These are phyloP conservation scores for Mentha longifolia DNA, from an alignment of 257 asterid genomes.

Conservation along the genomic window DNA sequence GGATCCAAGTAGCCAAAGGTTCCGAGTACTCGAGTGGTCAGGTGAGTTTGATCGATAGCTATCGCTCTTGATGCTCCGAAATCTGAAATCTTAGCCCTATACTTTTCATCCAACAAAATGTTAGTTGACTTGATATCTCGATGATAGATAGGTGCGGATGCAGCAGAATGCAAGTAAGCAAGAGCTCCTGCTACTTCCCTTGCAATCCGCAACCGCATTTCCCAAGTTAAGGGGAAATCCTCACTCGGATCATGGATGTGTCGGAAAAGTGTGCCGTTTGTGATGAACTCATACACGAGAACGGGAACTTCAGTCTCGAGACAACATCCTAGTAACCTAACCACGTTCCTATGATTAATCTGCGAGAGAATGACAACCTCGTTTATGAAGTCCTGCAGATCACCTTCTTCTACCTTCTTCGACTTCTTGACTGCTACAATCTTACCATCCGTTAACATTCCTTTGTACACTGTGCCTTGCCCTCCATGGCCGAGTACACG, in stretches of 20 bases:
- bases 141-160: slow-evolving; percentile 41
- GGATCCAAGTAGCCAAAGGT: slow-evolving; percentile 57
- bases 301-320: slow-evolving; percentile 39
- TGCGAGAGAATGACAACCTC: slow-evolving; percentile 49
- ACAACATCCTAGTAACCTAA: slow-evolving; percentile 39
- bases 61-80: slow-evolving; percentile 41
- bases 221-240: slow-evolving; percentile 42
- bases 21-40: slow-evolving; percentile 46
- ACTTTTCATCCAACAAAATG: slow-evolving; percentile 41
- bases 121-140: slow-evolving; percentile 42
- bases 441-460: slow-evolving; percentile 42
- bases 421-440: slow-evolving; percentile 52
- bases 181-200: slow-evolving; percentile 43
- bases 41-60: slow-evolving; percentile 40
- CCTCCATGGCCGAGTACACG: slow-evolving; percentile 52
- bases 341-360: slow-evolving; percentile 40
- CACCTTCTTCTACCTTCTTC: slow-evolving; percentile 34
- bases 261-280: slow-evolving; percentile 31
- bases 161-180: slow-evolving; percentile 43
- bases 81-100: slow-evolving; percentile 39
- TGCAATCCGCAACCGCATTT: slow-evolving; percentile 36
- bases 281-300: slow-evolving; percentile 40
- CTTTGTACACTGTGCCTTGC: slow-evolving; percentile 17
- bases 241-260: slow-evolving; percentile 38
- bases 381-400: slow-evolving; percentile 44